Evolutionary conservation across 805 yeast genomes (phyloP), one percentile per base, ranked within the genome.

Genomic region (Saccharomycopsis sp.): DNA sequence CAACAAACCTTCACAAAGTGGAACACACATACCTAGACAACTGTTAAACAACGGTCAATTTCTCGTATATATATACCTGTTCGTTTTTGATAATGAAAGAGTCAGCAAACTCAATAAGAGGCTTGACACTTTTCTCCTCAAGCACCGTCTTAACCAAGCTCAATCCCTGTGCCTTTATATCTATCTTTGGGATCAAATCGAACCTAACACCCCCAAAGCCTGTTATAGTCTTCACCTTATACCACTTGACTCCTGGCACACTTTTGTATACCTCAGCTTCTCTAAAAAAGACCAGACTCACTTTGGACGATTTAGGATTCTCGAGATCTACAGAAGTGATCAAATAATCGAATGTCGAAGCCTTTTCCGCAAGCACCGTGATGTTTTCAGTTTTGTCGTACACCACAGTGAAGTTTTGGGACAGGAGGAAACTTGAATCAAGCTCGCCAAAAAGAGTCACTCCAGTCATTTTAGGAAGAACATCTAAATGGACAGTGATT

Each of bases 401-500:
- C n/a, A 59, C 61, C 4, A 71, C 63, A 8, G 60, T 68, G 50
- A 79, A 67, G 46, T 67, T 66, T 29, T 66, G 52, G 3, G 62
- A 52, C 7, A 57, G 53, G 47, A 70, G 64, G 2, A 50, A 21
- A 2, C 64, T 68, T 14, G 61, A 61, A 53, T 80, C 77, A 2
- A 87, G 63, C 66, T 91, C 85, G 0, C 85, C 85, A 71, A 92
- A 92, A 55, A 81, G 75, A 2, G 91, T 80, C 2, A 84, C 85
- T 7, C 98, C 98, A 0, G 92, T 83, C 94, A 89, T 90, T 65
- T 96, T 89, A 0, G 92, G 79, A 0, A 87, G 81, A 2, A 85
- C 84, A 65, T 88, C 95, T 72, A 89, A 71, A 69, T 91, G 96
- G 8, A 91, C 82, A 0, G 75, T 69, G 16, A 67, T 64, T 2